A percentile compares a stretch with the other conserved stretches of the same genome.
Conservation (phyloP, 2,329 filamentous ascomycete species). For the Acarospora socialis region DNA sequence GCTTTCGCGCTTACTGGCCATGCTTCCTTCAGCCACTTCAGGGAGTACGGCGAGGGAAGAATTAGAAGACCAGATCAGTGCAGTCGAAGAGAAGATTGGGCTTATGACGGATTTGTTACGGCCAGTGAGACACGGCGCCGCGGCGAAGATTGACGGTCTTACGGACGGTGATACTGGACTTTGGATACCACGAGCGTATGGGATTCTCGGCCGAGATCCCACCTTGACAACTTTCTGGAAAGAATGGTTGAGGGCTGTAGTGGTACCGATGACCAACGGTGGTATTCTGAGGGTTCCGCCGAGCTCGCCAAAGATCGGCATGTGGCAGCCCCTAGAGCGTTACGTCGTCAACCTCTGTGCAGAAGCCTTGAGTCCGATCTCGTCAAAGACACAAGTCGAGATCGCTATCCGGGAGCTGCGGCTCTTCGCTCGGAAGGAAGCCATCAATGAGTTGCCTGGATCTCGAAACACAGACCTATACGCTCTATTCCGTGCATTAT, state of each 20-base stretch:
- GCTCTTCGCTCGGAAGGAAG: slow-evolving; percentile 85
- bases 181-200: slow-evolving; percentile 90
- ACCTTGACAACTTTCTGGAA: slow-evolving; percentile 91
- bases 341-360: slow-evolving; percentile 96
- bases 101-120: slow-evolving; percentile 93
- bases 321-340: slow-evolving; percentile 91
- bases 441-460: slow-evolving; percentile 80
- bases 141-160: slow-evolving; percentile 91
- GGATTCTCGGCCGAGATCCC: slow-evolving; percentile 72
- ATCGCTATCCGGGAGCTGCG: slow-evolving; percentile 77
- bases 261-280: slow-evolving; percentile 93
- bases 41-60: slow-evolving; percentile 68
- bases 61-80: slow-evolving; percentile 86
- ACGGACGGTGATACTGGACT: slow-evolving; percentile 91
- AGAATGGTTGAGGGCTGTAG: slow-evolving; percentile 85
- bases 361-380: slow-evolving; percentile 81
- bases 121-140: slow-evolving; percentile 82
- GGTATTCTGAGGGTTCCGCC: slow-evolving; percentile 67
- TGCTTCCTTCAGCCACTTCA: slow-evolving; percentile 65
- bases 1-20: slow-evolving; percentile 72
- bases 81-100: slow-evolving; percentile 91
- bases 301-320: slow-evolving; percentile 77
- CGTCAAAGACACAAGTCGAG: slow-evolving; percentile 92
- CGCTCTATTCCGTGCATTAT: slow-evolving; percentile 77
- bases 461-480: slow-evolving; percentile 86